Base-by-base conservation (phyloP, 805 yeast species). In the Saccharomyces kudriavzevii region DNA sequence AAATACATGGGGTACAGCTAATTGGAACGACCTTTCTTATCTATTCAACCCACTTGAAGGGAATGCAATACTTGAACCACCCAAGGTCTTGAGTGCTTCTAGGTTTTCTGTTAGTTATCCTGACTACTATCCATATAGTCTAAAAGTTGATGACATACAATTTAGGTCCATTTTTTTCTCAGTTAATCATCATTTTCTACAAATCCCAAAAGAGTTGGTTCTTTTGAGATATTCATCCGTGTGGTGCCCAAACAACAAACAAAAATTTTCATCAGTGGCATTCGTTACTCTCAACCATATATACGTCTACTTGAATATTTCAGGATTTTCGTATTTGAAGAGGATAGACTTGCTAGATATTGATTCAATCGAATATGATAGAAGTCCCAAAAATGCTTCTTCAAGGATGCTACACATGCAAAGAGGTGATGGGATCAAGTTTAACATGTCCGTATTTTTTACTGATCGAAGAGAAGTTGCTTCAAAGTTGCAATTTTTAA, bases 1-100 rank as follows among this genome's bases (percentile, higher is more conserved):
- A 0, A 92, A 92, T 67, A 78, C 84, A 17, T 90, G 97, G 96
- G 97, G 97, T 0, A 81, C 86, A 48, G 86, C 85, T 26, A 86
- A 89, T 62, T 90, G 96, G 96, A 91, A 89, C 1, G 65, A 77
- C 31, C 81, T 80, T 58, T 81, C 80, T 58, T 50, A 52, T 13
- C 49, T 45, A 5, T 24, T 40, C 5, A 53, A 54, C 14, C 54
- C 54, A 49, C 50, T 55, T 20, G 55, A 56, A 25, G 52, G 50
- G 11, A 43, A 54, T 6, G 45, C 57, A 3, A 47, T 56, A 35
- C 25, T 29, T 13, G 45, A 43, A 3, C 28, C 43, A 10, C 9
- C 9, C 20, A n/a, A n/a, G 30, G 24, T 29, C 9, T 48, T 43
- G 22, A 48, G 10, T 29, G 20, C 31, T 13, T 48, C 43, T 26